phyloP scores from a whole-genome alignment of 371 early-diverging fungal species.

The Circinella minor region DNA sequence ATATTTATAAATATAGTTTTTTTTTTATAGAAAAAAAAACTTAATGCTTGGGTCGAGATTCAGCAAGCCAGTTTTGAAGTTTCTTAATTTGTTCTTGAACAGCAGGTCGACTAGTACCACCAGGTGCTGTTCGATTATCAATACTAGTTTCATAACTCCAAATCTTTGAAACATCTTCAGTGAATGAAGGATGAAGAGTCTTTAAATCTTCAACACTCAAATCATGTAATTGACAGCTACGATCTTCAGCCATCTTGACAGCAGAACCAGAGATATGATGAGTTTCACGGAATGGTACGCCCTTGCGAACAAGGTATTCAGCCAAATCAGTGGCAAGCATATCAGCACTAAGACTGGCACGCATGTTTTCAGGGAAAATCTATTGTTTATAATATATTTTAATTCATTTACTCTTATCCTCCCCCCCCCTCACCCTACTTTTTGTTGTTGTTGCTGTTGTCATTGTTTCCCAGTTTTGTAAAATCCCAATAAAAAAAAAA shows the following conservation, averaged over 20 bases:
- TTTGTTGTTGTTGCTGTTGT: too few species aligned
- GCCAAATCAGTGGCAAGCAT: conserved; percentile 98
- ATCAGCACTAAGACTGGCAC: conserved; percentile 78
- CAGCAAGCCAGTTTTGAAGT: conserved; percentile 69
- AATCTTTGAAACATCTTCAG: conserved; percentile 75
- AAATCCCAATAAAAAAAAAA: background rate
- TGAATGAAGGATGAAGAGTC: conserved; percentile 82
- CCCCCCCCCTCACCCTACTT: too few species aligned
- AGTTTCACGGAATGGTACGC: conserved; percentile 97
- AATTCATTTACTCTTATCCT: background rate
- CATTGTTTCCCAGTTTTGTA: too few species aligned
- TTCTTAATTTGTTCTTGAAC: conserved; percentile 80
- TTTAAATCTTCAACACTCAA: conserved; percentile 80
- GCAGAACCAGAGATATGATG: conserved; percentile 98
- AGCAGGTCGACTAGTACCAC: conserved; percentile 86
- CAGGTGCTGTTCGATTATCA: conserved; percentile 85
- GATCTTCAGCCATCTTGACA: conserved; percentile 91
- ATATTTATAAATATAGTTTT: background rate
- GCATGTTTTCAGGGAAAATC: conserved; percentile 81
- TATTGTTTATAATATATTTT: conserved; percentile 15
- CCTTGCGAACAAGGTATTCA: conserved; percentile 92
- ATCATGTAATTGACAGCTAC: conserved; percentile 67
- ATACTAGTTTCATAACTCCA: conserved; percentile 91
- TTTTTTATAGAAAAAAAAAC: background rate
- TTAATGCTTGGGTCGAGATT: conserved; percentile 5